Percentiles rank a stretch among this genome's conserved stretches.
Conservation (phyloP, 208 protist genomes). For the Leptomonas pyrrhocoris region DNA sequence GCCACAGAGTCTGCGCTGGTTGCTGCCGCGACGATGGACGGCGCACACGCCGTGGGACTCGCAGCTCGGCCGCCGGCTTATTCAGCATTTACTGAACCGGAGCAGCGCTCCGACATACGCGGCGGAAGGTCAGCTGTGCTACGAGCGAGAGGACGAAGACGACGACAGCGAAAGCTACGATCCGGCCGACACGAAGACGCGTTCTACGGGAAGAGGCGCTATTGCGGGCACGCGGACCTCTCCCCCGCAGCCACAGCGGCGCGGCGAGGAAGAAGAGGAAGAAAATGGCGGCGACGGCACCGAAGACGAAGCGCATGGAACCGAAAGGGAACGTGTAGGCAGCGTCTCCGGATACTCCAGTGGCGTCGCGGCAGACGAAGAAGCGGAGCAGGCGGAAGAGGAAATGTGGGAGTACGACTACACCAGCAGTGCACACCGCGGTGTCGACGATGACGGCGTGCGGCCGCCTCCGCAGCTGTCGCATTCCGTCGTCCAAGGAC, state of each 20-base stretch:
- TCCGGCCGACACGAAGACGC: neutral
- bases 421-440: slow-evolving; percentile 21
- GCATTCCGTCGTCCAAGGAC: neutral
- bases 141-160: slow-evolving; percentile 18
- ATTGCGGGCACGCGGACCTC: neutral
- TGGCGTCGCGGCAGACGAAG: neutral
- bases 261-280: neutral
- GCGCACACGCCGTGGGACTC: slow-evolving; percentile 36
- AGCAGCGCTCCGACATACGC: slow-evolving; percentile 2
- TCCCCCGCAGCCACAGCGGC: neutral
- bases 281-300: neutral
- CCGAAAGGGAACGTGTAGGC: neutral
- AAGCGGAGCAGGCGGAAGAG: neutral
- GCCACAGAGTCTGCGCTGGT: slow-evolving; percentile 34
- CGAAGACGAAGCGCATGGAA: neutral
- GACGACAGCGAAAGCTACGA: neutral
- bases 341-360: slow-evolving; percentile 1
- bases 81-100: slow-evolving; percentile 22
- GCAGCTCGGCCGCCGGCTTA: slow-evolving; percentile 34
- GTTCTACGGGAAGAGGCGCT: neutral
- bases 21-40: slow-evolving; percentile 30
- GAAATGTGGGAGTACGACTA: slow-evolving; percentile 25
- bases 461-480: slow-evolving; percentile 10
- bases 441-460: slow-evolving; percentile 31
- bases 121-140: slow-evolving; percentile 26